A percentile compares a stretch with the other conserved stretches of the same genome.
Conservation (phyloP, 2,329 filamentous ascomycete genomes). For the Pseudocercospora pini-densiflorae region DNA sequence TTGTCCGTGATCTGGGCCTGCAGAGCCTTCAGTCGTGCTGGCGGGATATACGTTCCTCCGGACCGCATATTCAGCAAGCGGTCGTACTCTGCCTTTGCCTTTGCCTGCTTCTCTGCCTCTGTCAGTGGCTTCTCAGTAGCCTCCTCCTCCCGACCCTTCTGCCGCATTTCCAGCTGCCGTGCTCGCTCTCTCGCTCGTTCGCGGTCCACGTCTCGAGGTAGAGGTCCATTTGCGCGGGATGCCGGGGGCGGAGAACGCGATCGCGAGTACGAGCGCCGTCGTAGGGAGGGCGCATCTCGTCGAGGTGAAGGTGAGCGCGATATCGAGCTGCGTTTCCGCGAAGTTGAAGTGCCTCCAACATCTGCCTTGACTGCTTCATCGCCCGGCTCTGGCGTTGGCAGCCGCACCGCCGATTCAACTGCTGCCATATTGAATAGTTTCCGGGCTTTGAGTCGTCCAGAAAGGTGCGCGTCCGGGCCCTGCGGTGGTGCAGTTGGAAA, state of each 20-base stretch:
- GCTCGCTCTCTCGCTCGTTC: conserved; percentile 58
- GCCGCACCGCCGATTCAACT: conserved; percentile 35
- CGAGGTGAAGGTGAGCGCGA: conserved; percentile 43
- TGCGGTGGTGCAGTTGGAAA: not conserved
- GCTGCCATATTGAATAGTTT: conserved; percentile 23
- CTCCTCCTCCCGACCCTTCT: conserved; percentile 48
- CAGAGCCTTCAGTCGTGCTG: conserved; percentile 83
- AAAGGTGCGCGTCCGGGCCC: not conserved
- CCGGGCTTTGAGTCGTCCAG: not conserved
- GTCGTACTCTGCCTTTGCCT: conserved; percentile 90
- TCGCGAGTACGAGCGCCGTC: conserved; percentile 25
- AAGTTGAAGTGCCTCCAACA: not conserved
- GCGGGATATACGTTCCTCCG: conserved; percentile 95
- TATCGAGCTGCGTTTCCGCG: conserved; percentile 37
- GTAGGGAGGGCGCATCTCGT: conserved; percentile 39
- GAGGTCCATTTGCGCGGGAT: conserved; percentile 30
- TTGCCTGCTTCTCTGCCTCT: conserved; percentile 84
- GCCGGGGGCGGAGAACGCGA: conserved; percentile 38
- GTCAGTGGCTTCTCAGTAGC: conserved; percentile 58
- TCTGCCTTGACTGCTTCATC: conserved; percentile 2
- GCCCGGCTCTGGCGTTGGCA: conserved; percentile 36
- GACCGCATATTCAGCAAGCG: conserved; percentile 91
- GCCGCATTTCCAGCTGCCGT: conserved; percentile 52
- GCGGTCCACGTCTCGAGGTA: conserved; percentile 55
- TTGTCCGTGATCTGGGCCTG: conserved; percentile 98